Evolutionary conservation across 169 alveolate genomes (phyloP), one percentile per base, ranked within the genome.

Genomic region (Plasmodium sp.): DNA sequence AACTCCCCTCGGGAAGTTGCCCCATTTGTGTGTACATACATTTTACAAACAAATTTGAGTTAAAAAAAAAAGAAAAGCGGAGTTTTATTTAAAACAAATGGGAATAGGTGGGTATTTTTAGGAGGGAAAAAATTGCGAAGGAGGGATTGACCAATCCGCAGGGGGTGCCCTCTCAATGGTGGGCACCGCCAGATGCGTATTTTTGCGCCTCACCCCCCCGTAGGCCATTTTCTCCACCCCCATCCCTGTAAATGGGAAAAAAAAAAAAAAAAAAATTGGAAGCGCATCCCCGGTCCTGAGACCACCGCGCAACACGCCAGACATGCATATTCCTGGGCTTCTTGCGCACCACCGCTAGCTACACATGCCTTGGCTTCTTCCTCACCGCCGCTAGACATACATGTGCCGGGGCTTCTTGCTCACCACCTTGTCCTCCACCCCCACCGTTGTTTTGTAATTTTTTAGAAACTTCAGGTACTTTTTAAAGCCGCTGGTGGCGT

Each of bases 381-480:
- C 39, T 36, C 31, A n/a, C 45, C 45, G 39, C 34, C 27, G 31
- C 81, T 84, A 88, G 48, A 88, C 90, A 43, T 88, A 88, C 51
- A 79, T 79, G 54, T 88, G 80, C 48, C 73, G 79, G 0, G 90
- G 83, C 22, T 81, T 85, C 22, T 33, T 77, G 18, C 39, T 36
- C 31, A n/a, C 45, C 45, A 58, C 34, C 27, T 56, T 77, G 16
- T 62, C 43, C 3, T 22, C 45, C 82, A 58, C 80, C 33, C 27
- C 72, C 27, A 27, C 22, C 5, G 82, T 79, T 27, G 33, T 34
- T 77, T 88, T 71, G 71, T 88, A 88, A 62, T 88, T 88, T 79
- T 88, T 88, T 67, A 80, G 56, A 88, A 88, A 79, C 22, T 12
- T 58, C n/a, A 79, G 16, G n/a, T 88, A 88, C 33, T 88, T 88